A percentile compares a stretch with the other conserved stretches of the same genome.
Conservation (phyloP, 306 rosid genomes). For the Cajanus cajan region DNA sequence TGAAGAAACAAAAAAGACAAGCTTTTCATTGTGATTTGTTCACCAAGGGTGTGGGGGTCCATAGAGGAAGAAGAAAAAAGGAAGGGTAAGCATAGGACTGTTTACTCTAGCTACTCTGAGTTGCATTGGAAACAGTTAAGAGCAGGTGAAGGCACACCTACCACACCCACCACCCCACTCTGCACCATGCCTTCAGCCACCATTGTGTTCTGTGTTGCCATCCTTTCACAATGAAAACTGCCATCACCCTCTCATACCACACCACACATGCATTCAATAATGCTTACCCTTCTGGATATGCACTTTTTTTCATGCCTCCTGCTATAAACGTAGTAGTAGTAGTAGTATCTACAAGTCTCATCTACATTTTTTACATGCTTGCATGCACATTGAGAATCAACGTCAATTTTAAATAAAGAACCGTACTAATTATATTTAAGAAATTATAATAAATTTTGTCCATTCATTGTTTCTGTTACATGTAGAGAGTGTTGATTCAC, state of each 20-base stretch:
- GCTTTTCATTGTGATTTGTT: conserved; percentile 17
- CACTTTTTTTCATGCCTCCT: neutral
- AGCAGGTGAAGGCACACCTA: conserved; percentile 42
- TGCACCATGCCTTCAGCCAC: conserved; percentile 31
- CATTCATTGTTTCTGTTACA: too few species aligned
- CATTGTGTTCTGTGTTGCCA: conserved; percentile 27
- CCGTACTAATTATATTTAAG: too few species aligned
- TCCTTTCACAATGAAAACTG: conserved; percentile 6
- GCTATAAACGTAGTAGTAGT: neutral
- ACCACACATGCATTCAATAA: conserved; percentile 22
- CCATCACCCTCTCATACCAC: neutral
- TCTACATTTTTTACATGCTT: too few species aligned
- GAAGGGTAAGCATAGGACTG: neutral
- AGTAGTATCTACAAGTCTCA: too few species aligned
- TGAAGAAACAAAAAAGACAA: conserved; percentile 17
- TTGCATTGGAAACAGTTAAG: conserved; percentile 40
- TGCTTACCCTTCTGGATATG: neutral
- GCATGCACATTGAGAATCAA: too few species aligned
- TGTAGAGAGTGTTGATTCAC: too few species aligned
- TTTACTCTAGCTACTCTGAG: conserved; percentile 3
- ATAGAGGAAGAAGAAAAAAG: too few species aligned
- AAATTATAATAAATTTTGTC: too few species aligned
- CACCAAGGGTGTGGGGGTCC: conserved; percentile 18
- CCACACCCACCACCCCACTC: conserved; percentile 28
- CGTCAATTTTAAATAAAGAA: too few species aligned